These are phyloP conservation scores for Ceratocystis papillata DNA, from an alignment of 2,329 filamentous ascomycete genomes.

Conservation along the genomic window DNA sequence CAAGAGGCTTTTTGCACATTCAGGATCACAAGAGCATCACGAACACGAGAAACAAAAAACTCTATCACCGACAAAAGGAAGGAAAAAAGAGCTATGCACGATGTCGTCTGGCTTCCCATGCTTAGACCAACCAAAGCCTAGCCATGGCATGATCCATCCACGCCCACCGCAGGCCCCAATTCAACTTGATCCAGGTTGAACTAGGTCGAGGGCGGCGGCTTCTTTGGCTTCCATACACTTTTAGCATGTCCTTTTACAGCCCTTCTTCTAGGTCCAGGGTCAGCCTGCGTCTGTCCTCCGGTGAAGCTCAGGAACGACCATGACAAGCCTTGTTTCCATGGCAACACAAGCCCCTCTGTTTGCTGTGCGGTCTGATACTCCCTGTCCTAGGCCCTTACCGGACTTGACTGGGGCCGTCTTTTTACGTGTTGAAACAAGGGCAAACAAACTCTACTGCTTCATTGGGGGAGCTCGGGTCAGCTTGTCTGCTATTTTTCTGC, in stretches of 20 bases:
- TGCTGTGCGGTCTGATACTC: constrained; percentile 18
- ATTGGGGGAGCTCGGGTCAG: constrained; percentile 19
- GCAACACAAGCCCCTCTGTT: constrained; percentile 19
- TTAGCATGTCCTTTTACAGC: background rate
- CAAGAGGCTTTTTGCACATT: background rate
- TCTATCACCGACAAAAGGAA: background rate
- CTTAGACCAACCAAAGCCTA: background rate
- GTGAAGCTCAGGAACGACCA: constrained; percentile 10
- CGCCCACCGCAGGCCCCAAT: constrained; percentile 6
- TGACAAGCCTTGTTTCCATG: constrained; percentile 16
- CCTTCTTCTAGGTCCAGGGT: constrained; percentile 3
- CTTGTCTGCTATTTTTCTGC: constrained; percentile 16
- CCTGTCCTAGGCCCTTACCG: constrained; percentile 16
- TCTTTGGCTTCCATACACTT: background rate
- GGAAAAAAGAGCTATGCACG: background rate
- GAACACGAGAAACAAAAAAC: background rate
- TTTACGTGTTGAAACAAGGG: constrained; percentile 24
- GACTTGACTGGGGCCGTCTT: constrained; percentile 15
- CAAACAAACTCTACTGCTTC: constrained; percentile 12
- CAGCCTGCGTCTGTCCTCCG: constrained; percentile 6
- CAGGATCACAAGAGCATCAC: background rate
- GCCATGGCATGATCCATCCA: constrained; percentile 7
- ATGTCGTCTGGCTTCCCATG: constrained; percentile 2
- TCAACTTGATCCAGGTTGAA: background rate
- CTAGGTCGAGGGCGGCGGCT: background rate